Conservation (phyloP, 73 alveolate species). For the Paramecium caudatum region DNA sequence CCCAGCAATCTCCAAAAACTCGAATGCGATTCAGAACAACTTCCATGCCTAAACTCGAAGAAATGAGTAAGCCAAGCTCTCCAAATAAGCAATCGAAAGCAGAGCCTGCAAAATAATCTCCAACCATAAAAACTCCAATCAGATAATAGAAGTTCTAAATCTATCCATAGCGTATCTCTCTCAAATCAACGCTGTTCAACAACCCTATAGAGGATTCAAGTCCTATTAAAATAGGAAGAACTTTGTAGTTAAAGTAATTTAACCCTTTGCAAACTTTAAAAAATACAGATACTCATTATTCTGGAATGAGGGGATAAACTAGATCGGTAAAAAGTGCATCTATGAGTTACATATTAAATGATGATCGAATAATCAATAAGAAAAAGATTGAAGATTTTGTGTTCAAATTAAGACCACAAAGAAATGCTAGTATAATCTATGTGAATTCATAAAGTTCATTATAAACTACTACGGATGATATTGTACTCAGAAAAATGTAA, state of each 20-base stretch:
- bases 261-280: constrained; percentile 11
- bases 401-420: constrained; percentile 56
- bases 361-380: constrained; percentile 10
- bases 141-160: neutral
- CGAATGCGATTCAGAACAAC: constrained; percentile 60
- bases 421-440: constrained; percentile 56
- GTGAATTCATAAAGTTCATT: constrained; percentile 7
- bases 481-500: constrained; percentile 41
- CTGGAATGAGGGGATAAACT: constrained; percentile 58
- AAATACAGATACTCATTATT: neutral
- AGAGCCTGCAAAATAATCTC: neutral
- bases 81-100: neutral
- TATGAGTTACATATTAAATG: constrained; percentile 56
- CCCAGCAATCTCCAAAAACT: neutral
- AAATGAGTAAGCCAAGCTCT: neutral
- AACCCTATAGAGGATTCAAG: constrained; percentile 25
- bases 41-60: constrained; percentile 48
- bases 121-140: neutral
- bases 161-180: neutral
- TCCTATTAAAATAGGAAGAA: constrained; percentile 37
- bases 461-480: constrained; percentile 43
- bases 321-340: constrained; percentile 69
- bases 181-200: constrained; percentile 16
- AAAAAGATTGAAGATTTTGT: constrained; percentile 60
- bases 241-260: constrained; percentile 43